phyloP scores from a whole-genome alignment of 1,284 basidiomycete genomes.

The Rugosomyces carneus region DNA sequence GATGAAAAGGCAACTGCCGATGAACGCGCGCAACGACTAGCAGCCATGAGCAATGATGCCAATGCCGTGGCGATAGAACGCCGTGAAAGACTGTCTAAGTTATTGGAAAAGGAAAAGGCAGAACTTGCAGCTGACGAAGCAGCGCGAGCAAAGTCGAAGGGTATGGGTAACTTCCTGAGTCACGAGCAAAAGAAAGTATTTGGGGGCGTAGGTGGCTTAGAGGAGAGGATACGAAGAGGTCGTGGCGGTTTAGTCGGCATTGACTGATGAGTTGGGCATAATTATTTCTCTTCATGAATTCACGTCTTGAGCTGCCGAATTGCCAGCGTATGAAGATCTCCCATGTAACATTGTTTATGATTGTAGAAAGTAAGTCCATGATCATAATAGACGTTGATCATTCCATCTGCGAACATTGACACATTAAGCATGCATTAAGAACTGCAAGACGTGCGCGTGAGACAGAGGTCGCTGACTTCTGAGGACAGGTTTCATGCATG shows the following conservation, averaged over 20 bases:
- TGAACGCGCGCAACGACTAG: conserved; percentile 76
- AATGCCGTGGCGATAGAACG: conserved; percentile 56
- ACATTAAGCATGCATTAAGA: no score
- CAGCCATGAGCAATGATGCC: conserved; percentile 81
- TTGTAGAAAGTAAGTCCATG: no score
- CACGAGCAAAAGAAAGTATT: conserved; percentile 75
- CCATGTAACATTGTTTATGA: no score
- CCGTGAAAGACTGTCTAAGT: conserved; percentile 54
- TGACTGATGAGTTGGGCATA: conserved; percentile 7
- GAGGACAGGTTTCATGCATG: no score
- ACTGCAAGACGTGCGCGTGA: no score
- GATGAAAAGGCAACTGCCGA: conserved; percentile 26
- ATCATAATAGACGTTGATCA: no score
- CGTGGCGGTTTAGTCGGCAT: conserved; percentile 57
- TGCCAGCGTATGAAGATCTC: no score
- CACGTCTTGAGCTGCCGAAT: no score
- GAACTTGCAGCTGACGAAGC: conserved; percentile 62
- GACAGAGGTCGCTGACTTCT: no score
- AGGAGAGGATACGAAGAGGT: conserved; percentile 67
- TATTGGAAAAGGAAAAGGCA: conserved; percentile 68
- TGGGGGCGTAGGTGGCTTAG: conserved; percentile 67
- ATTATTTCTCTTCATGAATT: neutral
- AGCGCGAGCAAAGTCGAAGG: conserved; percentile 56
- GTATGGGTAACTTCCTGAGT: conserved; percentile 67
- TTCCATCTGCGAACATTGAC: no score